phyloP scores from a whole-genome alignment of 1,284 basidiomycete species.

The Ceratobasidium sp. region DNA sequence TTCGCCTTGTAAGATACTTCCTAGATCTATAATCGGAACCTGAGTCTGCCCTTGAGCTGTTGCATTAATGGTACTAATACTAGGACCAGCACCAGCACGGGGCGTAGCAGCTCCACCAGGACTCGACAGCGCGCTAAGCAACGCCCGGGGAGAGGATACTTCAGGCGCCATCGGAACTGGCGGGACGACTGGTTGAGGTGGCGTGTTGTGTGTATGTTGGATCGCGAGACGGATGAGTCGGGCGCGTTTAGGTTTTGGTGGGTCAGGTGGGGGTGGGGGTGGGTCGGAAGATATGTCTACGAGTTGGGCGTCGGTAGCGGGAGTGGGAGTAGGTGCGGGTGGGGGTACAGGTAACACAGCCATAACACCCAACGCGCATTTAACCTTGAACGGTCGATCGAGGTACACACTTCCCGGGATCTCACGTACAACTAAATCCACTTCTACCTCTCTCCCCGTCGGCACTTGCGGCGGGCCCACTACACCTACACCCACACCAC shows the following conservation, averaged over 20 bases:
- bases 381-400: constrained; percentile 70
- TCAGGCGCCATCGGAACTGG: constrained; percentile 38
- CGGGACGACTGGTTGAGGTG: constrained; percentile 54
- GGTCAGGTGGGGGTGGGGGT: not conserved
- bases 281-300: not conserved
- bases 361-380: constrained; percentile 60
- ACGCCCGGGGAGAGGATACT: constrained; percentile 53
- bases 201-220: constrained; percentile 65
- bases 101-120: constrained; percentile 29
- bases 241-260: constrained; percentile 9
- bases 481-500: not conserved
- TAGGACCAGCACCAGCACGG: not conserved
- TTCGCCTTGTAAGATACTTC: constrained; percentile 48
- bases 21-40: constrained; percentile 1
- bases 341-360: constrained; percentile 56
- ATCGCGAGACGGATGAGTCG: constrained; percentile 68
- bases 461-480: not conserved
- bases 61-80: too few species aligned
- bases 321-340: constrained; percentile 50
- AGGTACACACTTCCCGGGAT: constrained; percentile 62
- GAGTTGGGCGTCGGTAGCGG: not conserved
- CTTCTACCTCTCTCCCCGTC: constrained; percentile 62
- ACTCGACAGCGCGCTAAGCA: constrained; percentile 47
- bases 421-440: constrained; percentile 69
- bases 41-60: too few species aligned